Percentiles rank a stretch among this genome's conserved stretches.
Evolutionary conservation across 164 flowering plant genomes (phyloP).

Genomic region (Kingdonia uniflora): DNA sequence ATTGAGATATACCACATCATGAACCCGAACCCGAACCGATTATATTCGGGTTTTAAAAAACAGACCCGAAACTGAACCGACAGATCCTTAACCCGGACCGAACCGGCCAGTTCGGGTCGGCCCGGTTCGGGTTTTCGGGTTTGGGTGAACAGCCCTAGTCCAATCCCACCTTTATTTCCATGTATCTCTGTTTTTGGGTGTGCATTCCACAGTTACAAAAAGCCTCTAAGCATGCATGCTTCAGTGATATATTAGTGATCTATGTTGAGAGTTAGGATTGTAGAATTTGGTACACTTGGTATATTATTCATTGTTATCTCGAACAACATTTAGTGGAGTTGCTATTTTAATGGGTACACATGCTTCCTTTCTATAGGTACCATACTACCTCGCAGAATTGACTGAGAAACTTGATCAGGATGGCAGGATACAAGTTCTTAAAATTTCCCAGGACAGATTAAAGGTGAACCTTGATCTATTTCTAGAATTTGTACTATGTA

Average conservation of each 20-base stretch:
- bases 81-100: too few species aligned
- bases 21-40: too few species aligned
- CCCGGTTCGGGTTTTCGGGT: too few species aligned
- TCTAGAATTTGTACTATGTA: too few species aligned
- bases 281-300: neutral
- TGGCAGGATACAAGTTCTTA: constrained; percentile 56
- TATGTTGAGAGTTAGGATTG: too few species aligned
- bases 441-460: constrained; percentile 58
- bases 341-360: neutral
- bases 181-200: neutral
- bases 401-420: constrained; percentile 56
- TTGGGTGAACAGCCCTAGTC: too few species aligned
- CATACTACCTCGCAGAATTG: constrained; percentile 85
- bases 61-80: too few species aligned
- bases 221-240: neutral
- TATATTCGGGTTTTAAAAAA: too few species aligned
- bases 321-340: neutral
- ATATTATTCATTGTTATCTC: neutral
- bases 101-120: too few species aligned
- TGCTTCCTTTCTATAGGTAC: constrained; percentile 40
- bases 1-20: too few species aligned
- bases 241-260: too few species aligned
- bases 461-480: constrained; percentile 39
- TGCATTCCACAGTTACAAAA: neutral
- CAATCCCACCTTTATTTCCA: too few species aligned